Base-by-base conservation (phyloP, 768 basidiomycete species). In the Auriculariales sp. region DNA sequence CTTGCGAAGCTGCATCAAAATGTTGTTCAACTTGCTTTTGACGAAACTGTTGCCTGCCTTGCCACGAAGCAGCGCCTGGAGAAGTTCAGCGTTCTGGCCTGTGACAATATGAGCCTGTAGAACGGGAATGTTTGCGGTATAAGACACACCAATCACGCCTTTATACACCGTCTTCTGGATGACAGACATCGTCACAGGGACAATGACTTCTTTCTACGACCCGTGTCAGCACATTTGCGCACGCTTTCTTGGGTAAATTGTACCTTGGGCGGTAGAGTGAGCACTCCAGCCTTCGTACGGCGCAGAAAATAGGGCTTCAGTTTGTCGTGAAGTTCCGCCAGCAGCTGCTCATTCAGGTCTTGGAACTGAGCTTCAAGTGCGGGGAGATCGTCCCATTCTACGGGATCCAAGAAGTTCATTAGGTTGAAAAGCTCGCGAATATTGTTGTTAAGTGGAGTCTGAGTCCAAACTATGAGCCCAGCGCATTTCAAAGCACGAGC, bases 381-480 rank as follows among this genome's bases (percentile, higher is more conserved):
- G 57, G 82, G 78, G 19, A 97, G 68, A 60, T 98, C 78, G 4
- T 65, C 61, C 88, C 88, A 89, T 53, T 83, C 70, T 11, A 64
- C 55, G 4, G 84, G 78, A 60, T 92, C 88, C 15, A 98, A 74
- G 68, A 98, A 98, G 62, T 91, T 88, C 81, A 99, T 91, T 35
- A 99, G 72, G 62, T 93, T 98, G 71, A 98, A 94, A 24, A 99
- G 66, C 65, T 99, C 95, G 44, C 89, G 75, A 22, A 99, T 83
- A 60, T 97, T 98, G 69, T 98, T 98, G 64, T 98, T 98, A 51
- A 98, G 64, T 0, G 94, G 94, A 0, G 95, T 98, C 75, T 90
- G 52, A 17, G 44, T 1, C 24, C n/a, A 7, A 27, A 7, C 7
- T 31, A 12, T 31, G n/a, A 14, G 35, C 11, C 12, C 28, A n/a